phyloP scores from a whole-genome alignment of 192 early-diverging fungal genomes.

The Rhizophagus clarus region DNA sequence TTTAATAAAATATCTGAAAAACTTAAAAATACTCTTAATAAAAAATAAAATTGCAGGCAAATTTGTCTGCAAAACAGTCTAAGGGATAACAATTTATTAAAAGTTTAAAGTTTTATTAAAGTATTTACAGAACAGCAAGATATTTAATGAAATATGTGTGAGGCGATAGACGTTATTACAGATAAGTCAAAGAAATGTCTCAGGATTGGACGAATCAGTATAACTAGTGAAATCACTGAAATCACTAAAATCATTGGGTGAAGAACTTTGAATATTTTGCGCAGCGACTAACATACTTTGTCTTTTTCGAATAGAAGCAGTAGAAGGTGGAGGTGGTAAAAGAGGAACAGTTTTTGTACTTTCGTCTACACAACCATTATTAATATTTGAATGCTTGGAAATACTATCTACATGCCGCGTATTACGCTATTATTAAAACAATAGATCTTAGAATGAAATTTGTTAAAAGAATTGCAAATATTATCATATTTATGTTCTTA shows the following conservation, averaged over 20 bases:
- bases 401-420: background rate
- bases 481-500: constrained; percentile 24
- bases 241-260: constrained; percentile 23
- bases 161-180: too few species aligned
- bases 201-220: constrained; percentile 1
- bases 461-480: background rate
- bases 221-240: constrained; percentile 20
- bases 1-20: too few species aligned
- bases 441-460: background rate
- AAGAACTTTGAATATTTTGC: background rate
- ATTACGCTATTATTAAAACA: background rate
- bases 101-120: too few species aligned
- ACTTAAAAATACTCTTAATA: too few species aligned
- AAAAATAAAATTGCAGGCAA: too few species aligned
- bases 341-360: constrained; percentile 7
- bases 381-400: background rate
- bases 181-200: background rate
- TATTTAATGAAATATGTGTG: too few species aligned
- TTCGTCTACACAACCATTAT: background rate
- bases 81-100: too few species aligned
- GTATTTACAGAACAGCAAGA: too few species aligned
- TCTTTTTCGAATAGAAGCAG: constrained; percentile 10
- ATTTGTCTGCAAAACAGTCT: too few species aligned
- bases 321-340: constrained; percentile 28
- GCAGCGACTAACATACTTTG: background rate